Percentiles rank a stretch among this genome's conserved stretches.
Conservation (phyloP, 768 basidiomycete species). For the Botryobasidium botryosum region DNA sequence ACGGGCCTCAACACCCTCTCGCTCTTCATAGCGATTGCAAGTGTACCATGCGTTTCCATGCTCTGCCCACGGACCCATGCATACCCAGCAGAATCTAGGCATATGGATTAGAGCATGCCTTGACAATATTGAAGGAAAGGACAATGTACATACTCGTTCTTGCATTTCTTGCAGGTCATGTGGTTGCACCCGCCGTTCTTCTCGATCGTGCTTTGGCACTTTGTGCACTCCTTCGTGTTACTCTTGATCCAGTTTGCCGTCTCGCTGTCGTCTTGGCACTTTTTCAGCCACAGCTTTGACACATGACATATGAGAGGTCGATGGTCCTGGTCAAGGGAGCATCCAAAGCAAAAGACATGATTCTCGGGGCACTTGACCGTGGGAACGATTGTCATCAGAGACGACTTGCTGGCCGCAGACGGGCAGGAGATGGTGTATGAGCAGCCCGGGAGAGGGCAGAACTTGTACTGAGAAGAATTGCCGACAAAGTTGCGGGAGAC, state of each 20-base stretch:
- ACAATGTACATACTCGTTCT: conserved; percentile 39
- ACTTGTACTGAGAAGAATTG: conserved; percentile 67
- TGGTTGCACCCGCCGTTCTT: conserved; percentile 99
- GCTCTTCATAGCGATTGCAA: conserved; percentile 95
- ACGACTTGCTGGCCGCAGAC: conserved; percentile 54
- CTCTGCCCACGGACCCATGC: conserved; percentile 97
- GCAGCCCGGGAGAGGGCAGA: conserved; percentile 91
- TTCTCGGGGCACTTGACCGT: conserved; percentile 61
- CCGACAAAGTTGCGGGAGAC: conserved; percentile 81
- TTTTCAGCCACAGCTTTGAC: conserved; percentile 88
- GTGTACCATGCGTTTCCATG: conserved; percentile 98
- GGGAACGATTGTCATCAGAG: conserved; percentile 67
- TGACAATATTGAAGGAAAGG: background rate
- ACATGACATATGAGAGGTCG: conserved; percentile 80
- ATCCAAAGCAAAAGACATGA: conserved; percentile 92
- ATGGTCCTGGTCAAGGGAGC: conserved; percentile 74
- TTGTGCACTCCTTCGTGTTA: conserved; percentile 94
- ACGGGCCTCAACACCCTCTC: conserved; percentile 68
- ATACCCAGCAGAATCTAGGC: conserved; percentile 86
- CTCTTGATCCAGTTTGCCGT: conserved; percentile 99
- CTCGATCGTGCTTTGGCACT: conserved; percentile 96
- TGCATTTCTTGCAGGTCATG: conserved; percentile 99
- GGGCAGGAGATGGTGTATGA: conserved; percentile 86
- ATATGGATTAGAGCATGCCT: conserved; percentile 11
- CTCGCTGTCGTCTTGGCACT: conserved; percentile 94